These are phyloP conservation scores for Acer campestre DNA, from an alignment of 345 rosid species.

Conservation along the genomic window DNA sequence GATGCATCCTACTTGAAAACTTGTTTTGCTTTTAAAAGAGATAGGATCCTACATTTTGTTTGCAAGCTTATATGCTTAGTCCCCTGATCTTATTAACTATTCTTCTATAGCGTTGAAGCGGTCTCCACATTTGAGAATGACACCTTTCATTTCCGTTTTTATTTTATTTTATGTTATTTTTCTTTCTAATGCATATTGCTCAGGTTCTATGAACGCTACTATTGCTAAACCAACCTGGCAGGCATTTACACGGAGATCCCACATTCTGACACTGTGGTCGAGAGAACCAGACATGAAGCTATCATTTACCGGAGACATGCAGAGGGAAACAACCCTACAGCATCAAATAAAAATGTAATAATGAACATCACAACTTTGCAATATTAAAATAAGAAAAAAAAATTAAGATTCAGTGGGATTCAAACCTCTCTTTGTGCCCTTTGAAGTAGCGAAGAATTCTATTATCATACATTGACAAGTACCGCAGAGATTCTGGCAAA, in stretches of 20 bases:
- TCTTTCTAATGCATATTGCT: background rate
- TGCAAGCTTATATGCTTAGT: background rate
- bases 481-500: constrained; percentile 77
- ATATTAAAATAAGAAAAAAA: background rate
- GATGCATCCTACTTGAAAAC: background rate
- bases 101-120: background rate
- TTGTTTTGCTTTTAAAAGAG: background rate
- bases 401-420: background rate
- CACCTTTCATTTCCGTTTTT: background rate
- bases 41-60: background rate
- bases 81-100: background rate
- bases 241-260: constrained; percentile 99
- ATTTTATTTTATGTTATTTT: background rate
- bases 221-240: constrained; percentile 74
- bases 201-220: background rate
- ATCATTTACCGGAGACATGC: constrained; percentile 95
- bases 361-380: constrained; percentile 8
- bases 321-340: constrained; percentile 89
- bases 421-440: constrained; percentile 92
- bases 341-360: constrained; percentile 17
- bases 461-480: constrained; percentile 95
- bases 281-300: constrained; percentile 99
- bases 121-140: background rate
- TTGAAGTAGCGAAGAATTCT: constrained; percentile 96
- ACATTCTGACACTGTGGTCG: constrained; percentile 86